phyloP scores from a whole-genome alignment of 2,329 filamentous ascomycete species.

The Trichophyton mentagrophytes region DNA sequence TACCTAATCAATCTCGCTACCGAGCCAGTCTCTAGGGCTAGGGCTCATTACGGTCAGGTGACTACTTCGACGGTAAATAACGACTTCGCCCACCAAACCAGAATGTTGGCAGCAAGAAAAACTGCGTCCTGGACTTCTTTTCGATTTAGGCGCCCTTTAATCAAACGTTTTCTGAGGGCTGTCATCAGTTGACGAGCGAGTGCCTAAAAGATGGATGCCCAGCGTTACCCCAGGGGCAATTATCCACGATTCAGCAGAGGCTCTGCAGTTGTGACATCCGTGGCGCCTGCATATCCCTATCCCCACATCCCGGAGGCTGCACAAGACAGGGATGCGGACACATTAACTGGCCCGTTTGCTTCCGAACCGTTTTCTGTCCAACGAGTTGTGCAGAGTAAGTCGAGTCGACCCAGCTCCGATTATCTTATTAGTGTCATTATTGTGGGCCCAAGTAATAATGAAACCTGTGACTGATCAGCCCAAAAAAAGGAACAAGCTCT shows the following conservation, averaged over 20 bases:
- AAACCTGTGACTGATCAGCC: not conserved
- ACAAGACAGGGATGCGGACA: not conserved
- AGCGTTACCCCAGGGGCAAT: not conserved
- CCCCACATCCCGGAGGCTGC: not conserved
- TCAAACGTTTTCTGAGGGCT: no score
- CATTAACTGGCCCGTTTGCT: not conserved
- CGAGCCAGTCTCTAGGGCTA: no score
- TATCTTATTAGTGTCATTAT: no score
- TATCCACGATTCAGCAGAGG: not conserved
- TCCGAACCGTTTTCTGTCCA: not conserved
- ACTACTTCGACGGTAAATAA: no score
- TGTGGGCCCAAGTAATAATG: not conserved
- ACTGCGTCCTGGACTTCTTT: no score
- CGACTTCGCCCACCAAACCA: no score
- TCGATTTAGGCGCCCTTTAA: no score
- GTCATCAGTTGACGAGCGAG: no score
- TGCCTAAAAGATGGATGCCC: no score
- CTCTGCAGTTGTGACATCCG: not conserved
- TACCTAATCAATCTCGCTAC: no score
- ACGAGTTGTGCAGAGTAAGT: conserved; percentile 34
- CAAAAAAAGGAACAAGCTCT: not conserved
- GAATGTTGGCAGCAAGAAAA: no score
- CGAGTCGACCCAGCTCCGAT: conserved; percentile 42
- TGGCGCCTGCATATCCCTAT: not conserved
- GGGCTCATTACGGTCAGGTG: no score